A percentile compares a stretch with the other conserved stretches of the same genome.
phyloP scores from a whole-genome alignment of 169 alveolate species.

The Theileria parva region DNA sequence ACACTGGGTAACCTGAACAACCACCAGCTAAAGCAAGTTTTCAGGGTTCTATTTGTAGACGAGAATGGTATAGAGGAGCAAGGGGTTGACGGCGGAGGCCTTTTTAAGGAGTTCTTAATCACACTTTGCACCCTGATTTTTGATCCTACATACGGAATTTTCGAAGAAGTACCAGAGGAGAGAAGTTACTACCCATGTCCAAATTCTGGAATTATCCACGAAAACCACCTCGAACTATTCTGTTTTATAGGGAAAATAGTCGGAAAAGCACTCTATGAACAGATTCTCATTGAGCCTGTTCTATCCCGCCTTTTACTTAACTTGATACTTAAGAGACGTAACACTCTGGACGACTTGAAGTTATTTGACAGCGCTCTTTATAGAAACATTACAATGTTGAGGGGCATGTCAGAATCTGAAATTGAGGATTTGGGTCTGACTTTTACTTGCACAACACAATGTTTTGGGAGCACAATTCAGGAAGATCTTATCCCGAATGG shows the following conservation, averaged over 20 bases:
- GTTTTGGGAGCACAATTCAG: conserved; percentile 32
- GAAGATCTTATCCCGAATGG: conserved; percentile 55
- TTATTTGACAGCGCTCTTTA: conserved; percentile 71
- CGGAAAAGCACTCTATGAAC: conserved; percentile 92
- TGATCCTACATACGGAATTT: conserved; percentile 84
- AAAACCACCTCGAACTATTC: conserved; percentile 69
- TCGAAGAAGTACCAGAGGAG: conserved; percentile 71
- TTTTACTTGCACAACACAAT: conserved; percentile 39
- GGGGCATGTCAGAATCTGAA: conserved; percentile 54
- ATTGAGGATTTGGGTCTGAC: conserved; percentile 48
- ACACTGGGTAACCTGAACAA: conserved; percentile 62
- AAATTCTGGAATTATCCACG: conserved; percentile 57
- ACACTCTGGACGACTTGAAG: conserved; percentile 82
- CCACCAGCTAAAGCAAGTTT: conserved; percentile 66
- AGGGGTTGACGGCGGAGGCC: conserved; percentile 98
- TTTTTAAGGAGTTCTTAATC: conserved; percentile 92
- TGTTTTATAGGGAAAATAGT: conserved; percentile 82
- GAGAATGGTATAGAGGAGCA: conserved; percentile 87
- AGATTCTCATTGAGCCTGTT: conserved; percentile 87
- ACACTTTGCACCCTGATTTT: conserved; percentile 85
- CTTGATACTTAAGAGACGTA: conserved; percentile 80
- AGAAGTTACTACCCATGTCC: conserved; percentile 72
- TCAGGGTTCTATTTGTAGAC: conserved; percentile 85
- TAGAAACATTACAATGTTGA: conserved; percentile 31
- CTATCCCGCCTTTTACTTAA: conserved; percentile 85